Conservation (phyloP, 441 rosid genomes). For the Pelargonium myrrhifolium region DNA sequence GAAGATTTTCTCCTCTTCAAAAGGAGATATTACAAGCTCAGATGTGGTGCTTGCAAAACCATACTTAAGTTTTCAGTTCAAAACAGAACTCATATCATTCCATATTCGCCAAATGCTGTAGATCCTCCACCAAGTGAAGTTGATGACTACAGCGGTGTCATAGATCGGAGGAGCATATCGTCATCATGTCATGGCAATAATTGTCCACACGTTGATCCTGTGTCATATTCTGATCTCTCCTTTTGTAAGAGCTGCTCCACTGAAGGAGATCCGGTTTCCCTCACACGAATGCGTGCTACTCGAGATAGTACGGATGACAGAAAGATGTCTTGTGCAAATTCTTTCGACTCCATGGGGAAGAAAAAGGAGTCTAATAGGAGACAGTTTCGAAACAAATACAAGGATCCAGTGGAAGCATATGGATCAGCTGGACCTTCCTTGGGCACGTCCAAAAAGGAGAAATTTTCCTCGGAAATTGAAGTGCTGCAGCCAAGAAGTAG, state of each 20-base stretch:
- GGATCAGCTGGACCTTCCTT: conserved; percentile 28
- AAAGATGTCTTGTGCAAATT: conserved; percentile 18
- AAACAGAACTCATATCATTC: conserved; percentile 41
- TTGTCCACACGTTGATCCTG: conserved; percentile 25
- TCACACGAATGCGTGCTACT: conserved; percentile 15
- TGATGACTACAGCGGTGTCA: conserved; percentile 26
- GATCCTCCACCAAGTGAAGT: conserved; percentile 34
- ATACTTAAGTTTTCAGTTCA: conserved; percentile 51
- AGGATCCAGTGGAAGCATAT: conserved; percentile 24
- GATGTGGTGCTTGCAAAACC: conserved; percentile 67
- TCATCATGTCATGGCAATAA: conserved; percentile 31
- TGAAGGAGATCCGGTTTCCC: conserved; percentile 24
- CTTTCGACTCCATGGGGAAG: conserved; percentile 22
- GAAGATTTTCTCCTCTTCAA: conserved; percentile 53
- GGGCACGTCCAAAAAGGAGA: conserved; percentile 27
- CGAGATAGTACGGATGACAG: conserved; percentile 17
- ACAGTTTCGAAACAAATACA: conserved; percentile 24
- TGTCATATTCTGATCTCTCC: conserved; percentile 34
- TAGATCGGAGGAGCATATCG: conserved; percentile 22
- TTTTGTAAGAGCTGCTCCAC: conserved; percentile 35
- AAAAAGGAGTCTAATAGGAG: conserved; percentile 18
- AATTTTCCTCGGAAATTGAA: conserved; percentile 34
- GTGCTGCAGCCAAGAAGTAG: conserved; percentile 34
- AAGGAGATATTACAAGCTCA: conserved; percentile 50
- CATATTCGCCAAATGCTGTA: conserved; percentile 30